Base-by-base conservation (phyloP, 306 rosid species). In the Inga laurina region DNA sequence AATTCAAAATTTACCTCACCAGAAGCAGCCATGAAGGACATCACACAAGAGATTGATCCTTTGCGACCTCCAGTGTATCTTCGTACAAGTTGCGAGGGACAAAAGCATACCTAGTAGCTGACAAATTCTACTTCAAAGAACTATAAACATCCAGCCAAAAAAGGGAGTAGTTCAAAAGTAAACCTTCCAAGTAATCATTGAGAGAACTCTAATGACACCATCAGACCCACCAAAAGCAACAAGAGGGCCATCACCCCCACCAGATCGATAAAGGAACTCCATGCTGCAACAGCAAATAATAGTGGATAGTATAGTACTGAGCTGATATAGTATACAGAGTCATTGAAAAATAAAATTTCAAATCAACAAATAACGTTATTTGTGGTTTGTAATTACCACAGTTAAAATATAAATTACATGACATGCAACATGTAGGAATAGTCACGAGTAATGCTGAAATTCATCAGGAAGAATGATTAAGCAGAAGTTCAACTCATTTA, bases 201-300 rank as follows among this genome's bases (percentile, higher is more conserved):
- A 97, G 78, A 97, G 99, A 83, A 97, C 99, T 89, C 99, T 89
- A 79, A 97, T 93, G 86, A 97, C 98, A 69, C 99, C 99, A 86
- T 97, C 99, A 62, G 97, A 91, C 86, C 97, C 97, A 80, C 99
- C 99, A 89, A 97, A 97, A 84, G 98, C 99, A 80, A 97, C 99
- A 79, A 97, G 97, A 80, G 99, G 99, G 80, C 92, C 97, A 84
- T 97, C 99, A 75, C 90, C 92, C 78, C 89, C 91, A 12, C 93
- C 89, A 48, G 94, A 84, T 91, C 95, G 91, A 84, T 95, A 92
- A 27, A 27, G 27, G 27, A 97, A 97, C 92, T 97, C 99, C 99
- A 97, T 94, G 86, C 99, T 97, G 86, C 89, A 91, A 89, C 76
- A 84, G 83, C 75, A 86, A 78, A 45, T 45, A 74, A 79, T 68